phyloP scores from a whole-genome alignment of 257 asterid species.

The Paraleonurus japonicus region DNA sequence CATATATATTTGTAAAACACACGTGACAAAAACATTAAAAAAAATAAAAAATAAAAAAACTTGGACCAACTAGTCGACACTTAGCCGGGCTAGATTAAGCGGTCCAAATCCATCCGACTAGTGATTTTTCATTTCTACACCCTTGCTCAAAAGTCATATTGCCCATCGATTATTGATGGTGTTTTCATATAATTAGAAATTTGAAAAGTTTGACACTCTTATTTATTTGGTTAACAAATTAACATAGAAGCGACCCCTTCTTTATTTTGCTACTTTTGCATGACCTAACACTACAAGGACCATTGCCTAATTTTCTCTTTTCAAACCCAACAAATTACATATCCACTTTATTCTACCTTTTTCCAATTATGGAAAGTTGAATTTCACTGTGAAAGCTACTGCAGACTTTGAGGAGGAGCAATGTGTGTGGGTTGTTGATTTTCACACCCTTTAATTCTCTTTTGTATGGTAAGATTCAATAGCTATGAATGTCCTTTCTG shows the following conservation, averaged over 20 bases:
- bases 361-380: slow-evolving; percentile 47
- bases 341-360: slow-evolving; percentile 42
- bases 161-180: background rate
- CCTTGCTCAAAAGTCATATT: background rate
- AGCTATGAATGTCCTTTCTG: slow-evolving; percentile 38
- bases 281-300: slow-evolving; percentile 30
- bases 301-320: slow-evolving; percentile 50
- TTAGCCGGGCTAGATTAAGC: too few species aligned
- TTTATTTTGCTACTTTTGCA: slow-evolving; percentile 32
- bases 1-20: too few species aligned
- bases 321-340: slow-evolving; percentile 42
- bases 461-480: slow-evolving; percentile 46
- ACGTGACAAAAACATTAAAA: too few species aligned
- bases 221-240: background rate
- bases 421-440: slow-evolving; percentile 43
- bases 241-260: background rate
- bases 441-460: slow-evolving; percentile 41
- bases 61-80: too few species aligned
- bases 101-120: too few species aligned
- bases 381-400: slow-evolving; percentile 43
- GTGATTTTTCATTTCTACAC: too few species aligned
- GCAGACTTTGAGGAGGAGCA: slow-evolving; percentile 52
- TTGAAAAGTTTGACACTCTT: slow-evolving; percentile 24
- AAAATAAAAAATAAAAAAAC: too few species aligned
- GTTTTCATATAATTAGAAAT: slow-evolving; percentile 34